phyloP scores from a whole-genome alignment of 345 rosid species.

The Kernera saxatilis region DNA sequence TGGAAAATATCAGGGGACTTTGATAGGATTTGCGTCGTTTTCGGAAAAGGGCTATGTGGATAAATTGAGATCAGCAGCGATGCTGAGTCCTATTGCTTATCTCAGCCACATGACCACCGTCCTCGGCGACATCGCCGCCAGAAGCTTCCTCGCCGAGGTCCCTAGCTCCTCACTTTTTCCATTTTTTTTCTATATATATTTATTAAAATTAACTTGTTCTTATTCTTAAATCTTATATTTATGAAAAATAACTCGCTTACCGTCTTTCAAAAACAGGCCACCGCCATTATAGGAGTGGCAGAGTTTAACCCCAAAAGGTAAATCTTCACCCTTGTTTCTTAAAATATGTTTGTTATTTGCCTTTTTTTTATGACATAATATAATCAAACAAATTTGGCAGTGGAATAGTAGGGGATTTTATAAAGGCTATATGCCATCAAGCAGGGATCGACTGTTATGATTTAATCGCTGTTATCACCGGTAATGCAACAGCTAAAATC shows the following conservation, averaged over 20 bases:
- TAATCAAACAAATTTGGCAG: conserved; percentile 31
- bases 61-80: conserved; percentile 58
- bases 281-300: conserved; percentile 43
- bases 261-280: conserved; percentile 37
- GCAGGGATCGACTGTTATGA: conserved; percentile 76
- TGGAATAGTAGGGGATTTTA: conserved; percentile 37
- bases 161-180: not conserved
- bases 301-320: conserved; percentile 92
- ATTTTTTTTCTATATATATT: not conserved
- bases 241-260: conserved; percentile 4
- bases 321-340: not conserved
- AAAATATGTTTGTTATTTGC: not conserved
- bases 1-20: conserved; percentile 57
- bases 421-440: conserved; percentile 47
- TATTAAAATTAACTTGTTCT: not conserved
- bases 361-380: not conserved
- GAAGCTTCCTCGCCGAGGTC: conserved; percentile 77
- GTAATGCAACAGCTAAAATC: conserved; percentile 26
- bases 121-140: conserved; percentile 59
- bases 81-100: conserved; percentile 85
- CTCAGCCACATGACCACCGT: conserved; percentile 83
- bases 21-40: conserved; percentile 68
- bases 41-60: conserved; percentile 64
- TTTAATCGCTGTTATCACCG: conserved; percentile 57
- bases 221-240: not conserved